These are phyloP conservation scores for Xylaria sp. DNA, from an alignment of 2,329 filamentous ascomycete species.

Conservation along the genomic window DNA sequence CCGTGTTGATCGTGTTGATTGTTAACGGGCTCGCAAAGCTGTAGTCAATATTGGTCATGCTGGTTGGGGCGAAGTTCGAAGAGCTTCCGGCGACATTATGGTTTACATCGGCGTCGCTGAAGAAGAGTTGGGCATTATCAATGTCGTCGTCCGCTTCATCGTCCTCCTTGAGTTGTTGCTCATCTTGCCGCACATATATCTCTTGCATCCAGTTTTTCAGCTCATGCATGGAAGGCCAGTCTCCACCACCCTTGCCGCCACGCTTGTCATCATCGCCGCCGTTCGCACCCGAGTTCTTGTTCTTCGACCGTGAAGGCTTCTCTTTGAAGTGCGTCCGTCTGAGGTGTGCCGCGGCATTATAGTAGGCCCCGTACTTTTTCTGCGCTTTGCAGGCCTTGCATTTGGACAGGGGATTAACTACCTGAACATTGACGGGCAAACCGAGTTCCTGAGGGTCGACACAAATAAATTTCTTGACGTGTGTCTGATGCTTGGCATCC, in stretches of 20 bases:
- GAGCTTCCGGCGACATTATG: conserved; percentile 40
- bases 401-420: conserved; percentile 73
- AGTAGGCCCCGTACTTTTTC: conserved; percentile 90
- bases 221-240: conserved; percentile 66
- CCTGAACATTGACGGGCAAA: conserved; percentile 57
- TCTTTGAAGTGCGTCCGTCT: conserved; percentile 87
- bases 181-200: conserved; percentile 55
- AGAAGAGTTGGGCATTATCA: conserved; percentile 49
- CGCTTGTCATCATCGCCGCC: conserved; percentile 59
- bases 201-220: conserved; percentile 70
- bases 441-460: conserved; percentile 60
- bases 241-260: conserved; percentile 64
- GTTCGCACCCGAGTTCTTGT: conserved; percentile 50
- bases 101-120: conserved; percentile 38
- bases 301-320: conserved; percentile 60
- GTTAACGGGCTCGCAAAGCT: conserved; percentile 36
- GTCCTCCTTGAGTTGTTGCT: conserved; percentile 45
- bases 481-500: conserved; percentile 69
- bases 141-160: conserved; percentile 55
- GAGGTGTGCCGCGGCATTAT: conserved; percentile 93
- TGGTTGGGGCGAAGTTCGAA: conserved; percentile 31
- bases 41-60: conserved; percentile 39
- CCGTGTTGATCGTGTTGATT: conserved; percentile 37
- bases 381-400: conserved; percentile 83
- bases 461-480: conserved; percentile 68